phyloP scores from a whole-genome alignment of 306 rosid species.

The Quercus berberidifolia region DNA sequence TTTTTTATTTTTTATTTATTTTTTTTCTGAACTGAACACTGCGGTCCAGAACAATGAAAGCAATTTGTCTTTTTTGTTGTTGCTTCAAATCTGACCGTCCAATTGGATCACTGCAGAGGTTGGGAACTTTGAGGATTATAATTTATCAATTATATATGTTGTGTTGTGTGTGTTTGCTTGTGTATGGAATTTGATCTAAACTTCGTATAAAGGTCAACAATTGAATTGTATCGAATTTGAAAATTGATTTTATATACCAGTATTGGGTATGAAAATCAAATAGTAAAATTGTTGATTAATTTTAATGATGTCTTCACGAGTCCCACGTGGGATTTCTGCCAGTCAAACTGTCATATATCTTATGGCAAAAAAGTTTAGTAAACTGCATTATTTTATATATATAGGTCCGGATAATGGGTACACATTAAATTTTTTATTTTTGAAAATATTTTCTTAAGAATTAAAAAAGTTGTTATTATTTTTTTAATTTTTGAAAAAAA shows the following conservation, averaged over 20 bases:
- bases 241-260: too few species aligned
- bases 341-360: not conserved
- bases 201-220: not conserved
- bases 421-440: too few species aligned
- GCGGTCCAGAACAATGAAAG: slow-evolving; percentile 43
- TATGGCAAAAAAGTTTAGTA: not conserved
- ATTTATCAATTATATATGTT: not conserved
- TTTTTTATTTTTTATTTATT: not conserved
- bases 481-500: too few species aligned
- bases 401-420: too few species aligned
- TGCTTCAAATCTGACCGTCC: slow-evolving; percentile 36
- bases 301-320: not conserved
- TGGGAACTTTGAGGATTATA: not conserved
- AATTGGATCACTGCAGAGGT: slow-evolving; percentile 5
- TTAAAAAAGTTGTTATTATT: too few species aligned
- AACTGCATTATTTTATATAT: not conserved
- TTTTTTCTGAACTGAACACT: slow-evolving; percentile 43
- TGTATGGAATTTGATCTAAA: too few species aligned
- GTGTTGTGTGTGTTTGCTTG: too few species aligned
- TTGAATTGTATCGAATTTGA: not conserved
- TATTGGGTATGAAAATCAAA: not conserved
- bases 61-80: slow-evolving; percentile 31
- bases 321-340: not conserved
- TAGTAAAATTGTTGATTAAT: not conserved
- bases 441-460: too few species aligned